Evolutionary conservation across 2,329 filamentous ascomycete genomes (phyloP).

Genomic region (Cercospora janseana): DNA sequence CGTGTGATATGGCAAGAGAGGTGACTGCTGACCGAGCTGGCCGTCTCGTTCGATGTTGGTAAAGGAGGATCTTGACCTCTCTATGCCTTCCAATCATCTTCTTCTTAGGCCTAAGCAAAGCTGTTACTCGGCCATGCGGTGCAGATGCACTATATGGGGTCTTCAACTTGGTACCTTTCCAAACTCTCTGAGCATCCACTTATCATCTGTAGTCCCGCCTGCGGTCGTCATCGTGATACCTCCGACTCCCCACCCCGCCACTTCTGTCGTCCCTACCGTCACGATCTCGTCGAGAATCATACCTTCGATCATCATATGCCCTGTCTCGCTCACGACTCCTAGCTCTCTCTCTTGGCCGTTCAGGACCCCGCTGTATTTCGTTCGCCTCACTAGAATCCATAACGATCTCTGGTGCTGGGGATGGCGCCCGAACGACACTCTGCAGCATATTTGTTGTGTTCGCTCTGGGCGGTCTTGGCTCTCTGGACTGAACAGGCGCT

Average conservation of each 20-base stretch:
- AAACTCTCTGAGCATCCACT: background rate
- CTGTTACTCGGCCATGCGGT: too few relatives aligned
- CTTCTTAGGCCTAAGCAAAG: too few relatives aligned
- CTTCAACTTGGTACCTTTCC: background rate
- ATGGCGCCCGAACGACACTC: conserved; percentile 11
- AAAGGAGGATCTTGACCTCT: too few relatives aligned
- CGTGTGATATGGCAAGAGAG: too few relatives aligned
- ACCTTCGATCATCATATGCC: conserved; percentile 32
- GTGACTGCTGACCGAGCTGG: too few relatives aligned
- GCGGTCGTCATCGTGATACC: conserved; percentile 28
- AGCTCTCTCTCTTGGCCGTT: conserved; percentile 27
- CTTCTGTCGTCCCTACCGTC: conserved; percentile 22
- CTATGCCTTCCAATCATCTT: too few relatives aligned
- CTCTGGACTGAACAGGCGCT: conserved; percentile 77
- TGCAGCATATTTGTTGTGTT: conserved; percentile 11
- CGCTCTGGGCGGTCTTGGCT: conserved; percentile 51
- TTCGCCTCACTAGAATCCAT: conserved; percentile 24
- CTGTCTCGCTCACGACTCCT: conserved; percentile 31
- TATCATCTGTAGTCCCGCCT: conserved; percentile 15
- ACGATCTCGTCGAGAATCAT: conserved; percentile 30
- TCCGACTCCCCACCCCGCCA: conserved; percentile 7
- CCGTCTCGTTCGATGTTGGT: too few relatives aligned
- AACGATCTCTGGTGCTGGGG: conserved; percentile 11
- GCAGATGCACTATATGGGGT: too few relatives aligned
- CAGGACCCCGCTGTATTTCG: conserved; percentile 28